A percentile compares a stretch with the other conserved stretches of the same genome.
These are phyloP conservation scores for Apiospora saccharicola DNA, from an alignment of 2,329 filamentous ascomycete genomes.

Conservation along the genomic window DNA sequence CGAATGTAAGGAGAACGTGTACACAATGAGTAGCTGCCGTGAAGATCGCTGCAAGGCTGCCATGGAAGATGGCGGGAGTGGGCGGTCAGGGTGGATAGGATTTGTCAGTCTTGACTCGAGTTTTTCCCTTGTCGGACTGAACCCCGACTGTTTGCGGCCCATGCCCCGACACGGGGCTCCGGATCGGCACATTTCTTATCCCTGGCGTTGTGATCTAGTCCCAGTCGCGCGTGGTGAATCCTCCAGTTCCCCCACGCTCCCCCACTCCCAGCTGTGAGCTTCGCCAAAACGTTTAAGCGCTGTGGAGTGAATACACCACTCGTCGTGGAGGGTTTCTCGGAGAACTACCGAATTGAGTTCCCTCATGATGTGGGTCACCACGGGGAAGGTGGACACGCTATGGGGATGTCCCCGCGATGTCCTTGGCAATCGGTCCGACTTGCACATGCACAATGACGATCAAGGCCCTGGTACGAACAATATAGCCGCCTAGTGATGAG, in stretches of 20 bases:
- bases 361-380: neutral
- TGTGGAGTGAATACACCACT: neutral
- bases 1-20: neutral
- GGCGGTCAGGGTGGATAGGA: neutral
- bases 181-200: neutral
- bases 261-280: neutral
- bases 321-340: neutral
- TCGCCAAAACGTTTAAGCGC: neutral
- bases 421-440: neutral
- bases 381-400: neutral
- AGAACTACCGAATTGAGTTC: neutral
- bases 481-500: too few relatives aligned
- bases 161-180: slow-evolving; percentile 17
- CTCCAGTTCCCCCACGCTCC: neutral
- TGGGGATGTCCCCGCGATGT: neutral
- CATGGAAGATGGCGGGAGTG: neutral
- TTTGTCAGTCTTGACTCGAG: neutral
- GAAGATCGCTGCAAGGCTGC: slow-evolving; percentile 8
- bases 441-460: slow-evolving; percentile 15
- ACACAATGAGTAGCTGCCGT: neutral
- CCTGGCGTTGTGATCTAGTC: neutral
- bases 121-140: neutral
- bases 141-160: neutral
- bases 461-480: neutral
- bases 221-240: neutral